A percentile compares a stretch with the other conserved stretches of the same genome.
These are phyloP conservation scores for Auriculariales sp. DNA, from an alignment of 768 basidiomycete genomes.

Conservation along the genomic window DNA sequence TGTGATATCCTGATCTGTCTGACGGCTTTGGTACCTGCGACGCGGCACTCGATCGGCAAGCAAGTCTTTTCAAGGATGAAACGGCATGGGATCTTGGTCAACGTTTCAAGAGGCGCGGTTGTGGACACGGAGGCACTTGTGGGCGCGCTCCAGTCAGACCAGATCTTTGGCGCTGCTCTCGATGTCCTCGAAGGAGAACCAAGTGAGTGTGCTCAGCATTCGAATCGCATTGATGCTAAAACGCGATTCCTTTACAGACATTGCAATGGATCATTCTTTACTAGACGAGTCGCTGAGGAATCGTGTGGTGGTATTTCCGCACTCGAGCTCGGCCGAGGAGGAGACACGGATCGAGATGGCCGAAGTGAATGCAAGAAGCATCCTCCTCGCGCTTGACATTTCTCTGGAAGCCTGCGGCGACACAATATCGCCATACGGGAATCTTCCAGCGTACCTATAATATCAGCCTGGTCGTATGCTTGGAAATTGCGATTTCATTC, in stretches of 20 bases:
- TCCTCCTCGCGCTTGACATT: not conserved
- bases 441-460: too few relatives aligned
- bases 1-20: not conserved
- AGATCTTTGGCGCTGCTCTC: not conserved
- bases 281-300: not conserved
- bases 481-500: too few relatives aligned
- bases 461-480: too few relatives aligned
- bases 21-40: conserved; percentile 12
- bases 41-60: conserved; percentile 13
- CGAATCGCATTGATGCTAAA: not conserved
- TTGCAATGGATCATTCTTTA: not conserved
- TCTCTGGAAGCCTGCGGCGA: too few relatives aligned
- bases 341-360: not conserved
- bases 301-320: not conserved
- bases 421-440: too few relatives aligned
- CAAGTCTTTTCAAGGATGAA: conserved; percentile 14
- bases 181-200: not conserved
- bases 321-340: not conserved
- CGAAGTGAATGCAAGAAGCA: not conserved
- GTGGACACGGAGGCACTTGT: conserved; percentile 10
- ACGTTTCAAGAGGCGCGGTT: conserved; percentile 19
- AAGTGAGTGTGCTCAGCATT: not conserved
- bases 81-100: conserved; percentile 14
- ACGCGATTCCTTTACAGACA: not conserved
- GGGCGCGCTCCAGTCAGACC: conserved; percentile 5